A percentile compares a stretch with the other conserved stretches of the same genome.
phyloP scores from a whole-genome alignment of 331 rosid genomes.

The Telfairia occidentalis region DNA sequence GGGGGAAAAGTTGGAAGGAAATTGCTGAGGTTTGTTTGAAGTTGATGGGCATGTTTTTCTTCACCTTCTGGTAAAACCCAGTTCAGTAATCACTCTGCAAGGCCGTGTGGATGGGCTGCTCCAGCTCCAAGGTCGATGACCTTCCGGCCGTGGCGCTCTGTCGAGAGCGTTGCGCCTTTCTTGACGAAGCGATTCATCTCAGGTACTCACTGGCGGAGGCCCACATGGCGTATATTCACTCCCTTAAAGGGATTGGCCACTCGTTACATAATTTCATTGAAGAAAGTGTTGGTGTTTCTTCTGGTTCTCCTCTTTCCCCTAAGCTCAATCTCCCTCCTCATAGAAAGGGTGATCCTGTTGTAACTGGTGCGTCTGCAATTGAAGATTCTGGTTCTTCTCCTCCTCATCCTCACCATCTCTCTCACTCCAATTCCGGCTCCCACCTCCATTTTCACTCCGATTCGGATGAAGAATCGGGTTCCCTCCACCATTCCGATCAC shows the following conservation, averaged over 20 bases:
- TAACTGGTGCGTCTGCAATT: not conserved
- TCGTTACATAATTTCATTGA: constrained; percentile 49
- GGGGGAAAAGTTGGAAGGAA: not conserved
- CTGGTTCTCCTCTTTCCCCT: constrained; percentile 28
- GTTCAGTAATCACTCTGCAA: not conserved
- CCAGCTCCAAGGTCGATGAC: constrained; percentile 85
- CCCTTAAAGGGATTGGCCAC: constrained; percentile 50
- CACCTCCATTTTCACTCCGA: constrained; percentile 17
- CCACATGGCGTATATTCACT: constrained; percentile 56
- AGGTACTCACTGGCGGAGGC: constrained; percentile 65
- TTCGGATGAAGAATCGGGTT: constrained; percentile 23
- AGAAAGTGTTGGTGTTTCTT: constrained; percentile 22
- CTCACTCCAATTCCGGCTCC: constrained; percentile 19
- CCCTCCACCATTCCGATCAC: constrained; percentile 40
- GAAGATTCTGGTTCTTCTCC: constrained; percentile 15
- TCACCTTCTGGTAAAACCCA: constrained; percentile 15
- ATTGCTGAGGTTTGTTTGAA: not conserved
- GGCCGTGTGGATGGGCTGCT: constrained; percentile 54
- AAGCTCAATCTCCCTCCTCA: constrained; percentile 37
- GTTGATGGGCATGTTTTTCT: constrained; percentile 7
- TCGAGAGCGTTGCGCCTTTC: constrained; percentile 50
- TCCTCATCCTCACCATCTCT: constrained; percentile 12
- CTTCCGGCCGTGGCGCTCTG: constrained; percentile 75
- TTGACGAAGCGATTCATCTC: constrained; percentile 73
- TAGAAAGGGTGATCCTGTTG: constrained; percentile 25